phyloP scores from a whole-genome alignment of 768 basidiomycete species.

The Gymnopilus junonius region DNA sequence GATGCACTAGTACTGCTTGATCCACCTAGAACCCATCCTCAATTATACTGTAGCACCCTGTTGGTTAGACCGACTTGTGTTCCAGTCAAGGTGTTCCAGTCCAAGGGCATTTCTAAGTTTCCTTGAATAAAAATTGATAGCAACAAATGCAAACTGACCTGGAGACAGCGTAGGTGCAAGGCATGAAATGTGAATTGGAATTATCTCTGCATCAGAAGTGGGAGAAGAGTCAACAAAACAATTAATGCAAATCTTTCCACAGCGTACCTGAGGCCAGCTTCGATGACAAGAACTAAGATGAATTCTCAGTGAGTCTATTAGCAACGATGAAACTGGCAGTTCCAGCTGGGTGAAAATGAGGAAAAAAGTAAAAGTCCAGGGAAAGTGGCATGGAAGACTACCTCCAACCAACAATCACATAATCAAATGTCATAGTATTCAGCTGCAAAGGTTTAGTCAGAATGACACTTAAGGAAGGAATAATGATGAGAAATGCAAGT shows the following conservation, averaged over 20 bases:
- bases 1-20: constrained; percentile 20
- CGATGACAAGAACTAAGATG: constrained; percentile 43
- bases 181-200: constrained; percentile 20
- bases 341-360: constrained; percentile 27
- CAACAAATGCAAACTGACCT: neutral
- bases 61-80: constrained; percentile 30
- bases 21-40: constrained; percentile 38
- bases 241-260: neutral
- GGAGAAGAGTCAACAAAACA: neutral
- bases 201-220: constrained; percentile 12
- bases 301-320: constrained; percentile 44
- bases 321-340: constrained; percentile 51
- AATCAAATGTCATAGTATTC: constrained; percentile 7
- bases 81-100: constrained; percentile 31
- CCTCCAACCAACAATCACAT: constrained; percentile 19
- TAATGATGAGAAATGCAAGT: neutral
- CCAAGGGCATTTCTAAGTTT: constrained; percentile 12
- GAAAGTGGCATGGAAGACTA: neutral
- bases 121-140: neutral
- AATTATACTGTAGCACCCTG: constrained; percentile 30
- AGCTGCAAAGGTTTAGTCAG: neutral
- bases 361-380: neutral
- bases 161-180: constrained; percentile 13
- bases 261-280: constrained; percentile 35
- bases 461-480: neutral